Evolutionary conservation across 495 filamentous ascomycete species (phyloP).

Genomic region (Daldinia grandis): DNA sequence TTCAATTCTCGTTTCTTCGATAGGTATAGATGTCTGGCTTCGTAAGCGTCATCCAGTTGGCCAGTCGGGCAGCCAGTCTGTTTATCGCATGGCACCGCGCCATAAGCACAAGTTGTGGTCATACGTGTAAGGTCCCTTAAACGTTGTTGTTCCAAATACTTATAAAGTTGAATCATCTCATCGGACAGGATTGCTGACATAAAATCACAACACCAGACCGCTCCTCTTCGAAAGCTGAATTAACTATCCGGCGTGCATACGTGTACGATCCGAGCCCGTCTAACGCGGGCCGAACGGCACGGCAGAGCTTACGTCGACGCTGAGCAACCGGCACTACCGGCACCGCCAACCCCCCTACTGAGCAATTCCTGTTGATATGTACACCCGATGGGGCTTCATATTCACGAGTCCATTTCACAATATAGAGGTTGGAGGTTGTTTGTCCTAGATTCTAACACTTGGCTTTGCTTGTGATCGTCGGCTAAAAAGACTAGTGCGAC

Average conservation of each 20-base stretch:
- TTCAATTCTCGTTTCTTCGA: neutral
- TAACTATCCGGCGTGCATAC: neutral
- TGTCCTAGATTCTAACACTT: neutral
- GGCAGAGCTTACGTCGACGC: neutral
- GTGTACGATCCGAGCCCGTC: neutral
- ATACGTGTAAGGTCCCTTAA: neutral
- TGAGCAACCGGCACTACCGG: neutral
- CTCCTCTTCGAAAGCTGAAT: neutral
- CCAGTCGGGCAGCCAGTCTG: neutral
- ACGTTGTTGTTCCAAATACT: neutral
- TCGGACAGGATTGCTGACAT: neutral
- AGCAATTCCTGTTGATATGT: neutral
- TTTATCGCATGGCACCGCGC: neutral
- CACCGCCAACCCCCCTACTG: no score
- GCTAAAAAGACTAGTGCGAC: constrained; percentile 1
- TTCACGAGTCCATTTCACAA: neutral
- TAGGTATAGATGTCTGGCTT: neutral
- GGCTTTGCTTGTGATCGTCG: neutral
- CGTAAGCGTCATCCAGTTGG: neutral
- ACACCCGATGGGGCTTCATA: neutral
- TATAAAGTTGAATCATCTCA: neutral
- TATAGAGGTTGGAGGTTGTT: neutral
- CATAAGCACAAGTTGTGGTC: neutral
- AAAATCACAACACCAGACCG: neutral
- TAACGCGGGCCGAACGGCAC: neutral